Base-by-base conservation (phyloP, 1,284 basidiomycete species). In the Afroboletus lepidellus region DNA sequence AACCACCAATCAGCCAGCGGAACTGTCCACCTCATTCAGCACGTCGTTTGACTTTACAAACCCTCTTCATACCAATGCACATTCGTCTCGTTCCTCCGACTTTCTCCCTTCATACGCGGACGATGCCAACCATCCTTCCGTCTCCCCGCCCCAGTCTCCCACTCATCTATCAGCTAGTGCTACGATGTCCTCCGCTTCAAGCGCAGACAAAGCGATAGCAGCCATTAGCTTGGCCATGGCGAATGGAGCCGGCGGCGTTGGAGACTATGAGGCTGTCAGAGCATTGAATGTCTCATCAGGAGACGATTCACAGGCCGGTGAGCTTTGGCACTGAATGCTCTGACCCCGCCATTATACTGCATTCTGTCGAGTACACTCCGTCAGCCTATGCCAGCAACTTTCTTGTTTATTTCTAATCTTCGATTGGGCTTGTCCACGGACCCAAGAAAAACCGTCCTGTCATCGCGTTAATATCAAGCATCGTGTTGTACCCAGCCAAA, bases 191-290 rank as follows among this genome's bases (percentile, higher is more conserved):
- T 58, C 64, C 37, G 61, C 77, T 12, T 72, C 77, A 34, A 72
- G 72, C 38, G 72, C 77, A 13, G 83, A 85, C 53, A 84, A 82
- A 60, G 79, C 78, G n/a, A 71, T 87, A 42, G 82, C 79, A 21
- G 83, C 80, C 15, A 71, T 87, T 18, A 77, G 73, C 43, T 69
- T 88, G 6, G 84, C 83, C 15, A 74, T 88, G 64, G 83, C 83
- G 7, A 86, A 80, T 57, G 86, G 85, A 32, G 84, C 85, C n/a
- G 84, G 80, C 3, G 77, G 83, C 38, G 67, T 88, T 37, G 79
- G 72, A 51, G 85, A 88, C 60, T 88, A 87, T 56, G 72, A 74
- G 50, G 74, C 77, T 8, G 70, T 85, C 38, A 76, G 74, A 54
- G 69, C 72, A 27, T 64, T 76, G 39, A 71, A 81, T 50, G 69